A percentile compares a stretch with the other conserved stretches of the same genome.
Conservation (phyloP, 306 rosid species). For the Pyrus bretschneideri region DNA sequence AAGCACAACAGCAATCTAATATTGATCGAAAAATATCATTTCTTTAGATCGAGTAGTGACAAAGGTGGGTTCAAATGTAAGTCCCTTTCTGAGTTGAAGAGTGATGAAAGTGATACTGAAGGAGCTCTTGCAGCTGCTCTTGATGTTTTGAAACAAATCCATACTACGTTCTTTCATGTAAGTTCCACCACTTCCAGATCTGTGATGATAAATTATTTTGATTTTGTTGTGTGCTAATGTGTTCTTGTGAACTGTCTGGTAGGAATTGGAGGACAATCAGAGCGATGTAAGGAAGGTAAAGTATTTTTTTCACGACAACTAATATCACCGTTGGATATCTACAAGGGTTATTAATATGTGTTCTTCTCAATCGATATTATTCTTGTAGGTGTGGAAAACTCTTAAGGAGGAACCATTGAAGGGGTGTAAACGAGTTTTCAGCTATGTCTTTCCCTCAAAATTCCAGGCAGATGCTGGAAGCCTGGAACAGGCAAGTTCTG, state of each 20-base stretch:
- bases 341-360: background rate
- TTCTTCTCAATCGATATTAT: background rate
- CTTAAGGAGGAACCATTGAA: slow-evolving; percentile 44
- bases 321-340: background rate
- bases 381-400: slow-evolving; percentile 48
- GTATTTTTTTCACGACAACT: background rate
- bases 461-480: slow-evolving; percentile 22
- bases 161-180: slow-evolving; percentile 64
- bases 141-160: slow-evolving; percentile 60
- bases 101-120: slow-evolving; percentile 65
- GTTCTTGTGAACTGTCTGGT: slow-evolving; percentile 25
- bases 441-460: slow-evolving; percentile 47
- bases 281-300: slow-evolving; percentile 84
- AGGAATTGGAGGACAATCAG: slow-evolving; percentile 52
- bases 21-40: slow-evolving; percentile 89
- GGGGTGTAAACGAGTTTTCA: slow-evolving; percentile 58
- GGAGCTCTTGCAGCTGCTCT: slow-evolving; percentile 78
- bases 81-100: slow-evolving; percentile 66
- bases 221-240: slow-evolving; percentile 23
- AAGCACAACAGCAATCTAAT: slow-evolving; percentile 69
- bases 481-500: slow-evolving; percentile 35
- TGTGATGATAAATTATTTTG: background rate
- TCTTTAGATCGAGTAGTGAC: slow-evolving; percentile 70
- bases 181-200: slow-evolving; percentile 15
- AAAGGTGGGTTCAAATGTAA: slow-evolving; percentile 67